Base-by-base conservation (phyloP, 1,284 basidiomycete species). In the Leccinum huronense region DNA sequence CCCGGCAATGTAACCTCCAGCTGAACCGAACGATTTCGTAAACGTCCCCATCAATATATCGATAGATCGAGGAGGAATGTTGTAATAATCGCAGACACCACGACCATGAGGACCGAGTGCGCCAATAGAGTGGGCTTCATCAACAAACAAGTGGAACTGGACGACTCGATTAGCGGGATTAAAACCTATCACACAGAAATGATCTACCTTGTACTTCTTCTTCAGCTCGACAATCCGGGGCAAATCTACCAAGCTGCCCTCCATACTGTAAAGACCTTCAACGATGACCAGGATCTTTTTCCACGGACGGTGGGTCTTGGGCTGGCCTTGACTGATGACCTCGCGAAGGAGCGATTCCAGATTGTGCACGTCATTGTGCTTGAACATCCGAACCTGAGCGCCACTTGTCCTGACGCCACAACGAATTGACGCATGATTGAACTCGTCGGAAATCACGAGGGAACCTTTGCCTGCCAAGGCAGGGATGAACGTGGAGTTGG, bases 31-130 rank as follows among this genome's bases (percentile, higher is more conserved):
- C 0, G 96, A 98, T 79, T 99, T 99, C 45, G 97, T 99, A 76
- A 99, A 97, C 0, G 97, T 99, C 63, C 97, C 97, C 97, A 99
- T 99, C 68, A 98, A 86, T 68, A 99, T 86, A 75, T 99, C 97
- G 66, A 98, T 84, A 40, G 84, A 83, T 10, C 83, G 83, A 3
- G 96, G 95, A 71, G 94, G 82, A 66, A 98, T 80, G 63, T 88
- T 88, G 77, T 97, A 99, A 81, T 98, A 99, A 77, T 99, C 96
- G 65, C 90, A 89, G 5, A 99, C 93, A 68, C 97, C 97, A 56
- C 97, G 93, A 9, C 97, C 97, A 70, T 92, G 86, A 8, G 95
- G 94, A 40, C 97, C 97, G 48, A 99, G 84, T 1, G 95, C 97
- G 66, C 97, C 97, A 69, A 99, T 89, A 3, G 97, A 98, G 77